Base-by-base conservation (phyloP, 495 filamentous ascomycete species). In the Penicilliopsis zonata region DNA sequence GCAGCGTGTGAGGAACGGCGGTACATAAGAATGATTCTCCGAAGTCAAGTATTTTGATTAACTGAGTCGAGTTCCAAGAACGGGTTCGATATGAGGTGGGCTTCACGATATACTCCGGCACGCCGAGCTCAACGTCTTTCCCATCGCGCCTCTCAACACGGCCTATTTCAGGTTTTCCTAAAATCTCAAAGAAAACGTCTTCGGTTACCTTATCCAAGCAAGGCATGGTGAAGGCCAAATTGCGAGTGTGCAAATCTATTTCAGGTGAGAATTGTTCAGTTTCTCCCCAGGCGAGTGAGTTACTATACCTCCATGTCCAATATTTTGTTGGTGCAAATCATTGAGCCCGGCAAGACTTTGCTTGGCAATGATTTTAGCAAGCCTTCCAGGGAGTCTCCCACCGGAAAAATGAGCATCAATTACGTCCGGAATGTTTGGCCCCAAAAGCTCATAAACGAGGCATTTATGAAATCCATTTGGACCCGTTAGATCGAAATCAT, bases 401-500 rank as follows among this genome's bases (percentile, higher is more conserved):
- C 35, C 33, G 3, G 40, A 19, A 38, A 52, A 53, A 29, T 47
- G 30, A 34, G 41, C 22, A 38, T 52, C 35, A 40, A 52, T 47
- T 25, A 32, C 24, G 16, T 54, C 43, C 9, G 43, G 43, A 18
- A 60, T 35, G 40, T 40, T 57, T 2, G 63, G 63, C 3, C 63
- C 65, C 8, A 68, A 38, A 18, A 64, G 44, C 40, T 65, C 58
- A 37, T 54, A 58, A 1, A 68, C 59, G 2, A 69, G 40, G 41
- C 63, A 69, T 39, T 52, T 35, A 42, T 70, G 65, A 8, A 7
- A 42, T 36, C 66, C 66, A 42, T 69, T 69, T 0, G 56, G 59
- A 10, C 62, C 60, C 13, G 43, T 27, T 31, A 54, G 32, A 21
- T 33, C 16, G 31, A 70, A 69, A 13, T 41, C 6, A 45, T 69